These are phyloP conservation scores for Botrytis porri DNA, from an alignment of 2,329 filamentous ascomycete species.

Conservation along the genomic window DNA sequence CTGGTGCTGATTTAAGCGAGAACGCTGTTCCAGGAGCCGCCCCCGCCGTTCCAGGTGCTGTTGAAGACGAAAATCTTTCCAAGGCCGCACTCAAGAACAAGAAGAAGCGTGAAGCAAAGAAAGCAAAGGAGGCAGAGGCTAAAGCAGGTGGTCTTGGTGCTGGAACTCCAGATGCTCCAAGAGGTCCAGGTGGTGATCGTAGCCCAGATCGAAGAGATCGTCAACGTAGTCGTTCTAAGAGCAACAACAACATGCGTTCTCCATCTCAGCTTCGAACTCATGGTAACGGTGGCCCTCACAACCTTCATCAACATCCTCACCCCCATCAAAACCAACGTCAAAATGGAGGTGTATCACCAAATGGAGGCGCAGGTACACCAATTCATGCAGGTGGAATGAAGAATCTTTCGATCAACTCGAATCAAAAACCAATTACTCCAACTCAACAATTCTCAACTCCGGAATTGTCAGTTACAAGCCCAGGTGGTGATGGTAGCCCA, in stretches of 20 bases:
- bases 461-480: slow-evolving; percentile 52
- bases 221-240: slow-evolving; percentile 52
- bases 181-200: slow-evolving; percentile 32
- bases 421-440: slow-evolving; percentile 23
- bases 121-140: slow-evolving; percentile 74
- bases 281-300: slow-evolving; percentile 48
- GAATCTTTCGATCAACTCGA: slow-evolving; percentile 37
- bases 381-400: slow-evolving; percentile 29
- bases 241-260: slow-evolving; percentile 44
- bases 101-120: slow-evolving; percentile 96
- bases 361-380: slow-evolving; percentile 14
- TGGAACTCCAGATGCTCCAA: slow-evolving; percentile 27
- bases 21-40: slow-evolving; percentile 65
- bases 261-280: slow-evolving; percentile 44
- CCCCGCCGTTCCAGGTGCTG: slow-evolving; percentile 58
- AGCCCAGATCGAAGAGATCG: slow-evolving; percentile 49
- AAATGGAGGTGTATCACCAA: slow-evolving; percentile 2
- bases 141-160: slow-evolving; percentile 47
- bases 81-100: slow-evolving; percentile 93
- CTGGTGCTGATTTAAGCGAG: slow-evolving; percentile 75
- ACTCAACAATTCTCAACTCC: slow-evolving; percentile 37
- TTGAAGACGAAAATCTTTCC: slow-evolving; percentile 66
- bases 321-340: slow-evolving; percentile 18
- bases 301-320: slow-evolving; percentile 29
- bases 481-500: slow-evolving; percentile 56